Conservation (phyloP, 2,329 filamentous ascomycete species). For the Paraphoma chrysanthemicola region DNA sequence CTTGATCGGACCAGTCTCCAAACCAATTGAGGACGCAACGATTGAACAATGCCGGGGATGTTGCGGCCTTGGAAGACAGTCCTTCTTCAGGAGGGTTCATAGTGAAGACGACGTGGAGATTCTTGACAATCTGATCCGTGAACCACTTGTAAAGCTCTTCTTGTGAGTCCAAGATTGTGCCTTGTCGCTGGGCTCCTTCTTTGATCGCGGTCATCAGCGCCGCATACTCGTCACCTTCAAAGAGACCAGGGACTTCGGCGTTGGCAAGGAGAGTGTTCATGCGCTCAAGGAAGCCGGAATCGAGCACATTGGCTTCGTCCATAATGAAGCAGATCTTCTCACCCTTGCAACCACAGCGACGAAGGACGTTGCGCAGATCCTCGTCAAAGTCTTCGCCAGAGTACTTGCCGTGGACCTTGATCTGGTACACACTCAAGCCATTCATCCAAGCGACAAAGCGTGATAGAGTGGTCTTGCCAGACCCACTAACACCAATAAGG, state of each 20-base stretch:
- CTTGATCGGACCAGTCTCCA: conserved; percentile 99
- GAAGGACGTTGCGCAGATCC: conserved; percentile 90
- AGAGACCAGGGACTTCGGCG: conserved; percentile 97
- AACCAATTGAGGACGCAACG: conserved; percentile 99
- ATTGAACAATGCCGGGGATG: conserved; percentile 98
- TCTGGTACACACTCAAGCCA: conserved; percentile 97
- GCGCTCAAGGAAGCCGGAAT: conserved; percentile 97
- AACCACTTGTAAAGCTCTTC: conserved; percentile 99
- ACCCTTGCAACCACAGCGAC: conserved; percentile 93
- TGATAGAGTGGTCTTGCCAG: conserved; percentile 97
- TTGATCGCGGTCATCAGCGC: conserved; percentile 99
- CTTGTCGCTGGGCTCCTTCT: conserved; percentile 95
- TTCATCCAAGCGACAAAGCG: conserved; percentile 99
- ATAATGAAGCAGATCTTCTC: conserved; percentile 99
- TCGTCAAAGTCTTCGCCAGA: conserved; percentile 99
- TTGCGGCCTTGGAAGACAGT: conserved; percentile 93
- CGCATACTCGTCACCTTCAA: conserved; percentile 98
- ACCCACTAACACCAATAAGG: conserved; percentile 96
- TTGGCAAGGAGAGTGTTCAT: conserved; percentile 99
- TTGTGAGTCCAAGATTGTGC: conserved; percentile 91
- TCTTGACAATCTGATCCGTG: conserved; percentile 98
- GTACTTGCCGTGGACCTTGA: conserved; percentile 99
- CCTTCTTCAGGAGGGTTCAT: conserved; percentile 99
- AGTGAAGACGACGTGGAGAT: conserved; percentile 97
- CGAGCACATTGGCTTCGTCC: conserved; percentile 98